These are phyloP conservation scores for Salisapilia sapeloensis DNA, from an alignment of 352 stramenopile species.

Conservation along the genomic window DNA sequence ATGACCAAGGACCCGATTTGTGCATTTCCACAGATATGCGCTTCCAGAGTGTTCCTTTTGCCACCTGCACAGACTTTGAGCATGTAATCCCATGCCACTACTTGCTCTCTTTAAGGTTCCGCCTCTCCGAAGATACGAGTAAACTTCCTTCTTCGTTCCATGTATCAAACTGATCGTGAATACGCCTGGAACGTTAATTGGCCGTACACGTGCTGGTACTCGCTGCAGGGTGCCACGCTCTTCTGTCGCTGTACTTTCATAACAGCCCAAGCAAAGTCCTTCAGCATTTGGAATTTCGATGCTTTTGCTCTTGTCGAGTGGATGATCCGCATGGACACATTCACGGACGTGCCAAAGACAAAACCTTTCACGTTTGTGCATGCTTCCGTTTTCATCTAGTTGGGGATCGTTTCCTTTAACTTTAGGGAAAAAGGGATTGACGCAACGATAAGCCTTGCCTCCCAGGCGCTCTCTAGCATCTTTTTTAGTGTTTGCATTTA, in stretches of 20 bases:
- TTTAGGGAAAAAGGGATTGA: constrained; percentile 17
- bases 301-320: constrained; percentile 18
- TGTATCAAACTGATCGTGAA: constrained; percentile 9
- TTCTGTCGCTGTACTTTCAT: constrained; percentile 18
- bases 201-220: constrained; percentile 13
- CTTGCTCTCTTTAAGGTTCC: constrained; percentile 5
- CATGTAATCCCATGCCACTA: no score
- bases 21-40: constrained; percentile 35
- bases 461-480: constrained; percentile 16
- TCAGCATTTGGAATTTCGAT: constrained; percentile 46
- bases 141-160: constrained; percentile 7
- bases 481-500: not conserved
- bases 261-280: constrained; percentile 39
- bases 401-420: constrained; percentile 1
- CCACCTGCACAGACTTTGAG: constrained; percentile 29
- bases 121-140: constrained; percentile 3
- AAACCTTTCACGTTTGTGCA: constrained; percentile 1
- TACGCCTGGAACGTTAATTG: constrained; percentile 22
- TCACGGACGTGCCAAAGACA: constrained; percentile 39
- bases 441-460: constrained; percentile 28
- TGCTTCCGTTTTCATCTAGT: constrained; percentile 1
- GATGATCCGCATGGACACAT: constrained; percentile 21
- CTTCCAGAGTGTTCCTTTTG: constrained; percentile 37
- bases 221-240: constrained; percentile 29
- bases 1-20: constrained; percentile 38